Percentiles rank a stretch among this genome's conserved stretches.
phyloP scores from a whole-genome alignment of 345 rosid species.

The Boechera retrofracta region DNA sequence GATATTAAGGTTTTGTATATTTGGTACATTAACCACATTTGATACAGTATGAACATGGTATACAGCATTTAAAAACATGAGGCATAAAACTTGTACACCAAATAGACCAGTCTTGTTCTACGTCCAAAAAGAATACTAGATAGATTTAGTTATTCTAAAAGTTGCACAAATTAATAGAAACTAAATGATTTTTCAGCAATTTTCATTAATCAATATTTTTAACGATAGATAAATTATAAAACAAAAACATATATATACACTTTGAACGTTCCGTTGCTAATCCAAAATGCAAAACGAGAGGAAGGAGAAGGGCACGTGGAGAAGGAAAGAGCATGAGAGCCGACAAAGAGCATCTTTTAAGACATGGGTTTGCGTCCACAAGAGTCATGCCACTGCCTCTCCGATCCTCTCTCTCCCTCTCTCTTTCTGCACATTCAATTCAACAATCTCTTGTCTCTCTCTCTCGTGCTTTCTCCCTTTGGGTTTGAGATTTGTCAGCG shows the following conservation, averaged over 20 bases:
- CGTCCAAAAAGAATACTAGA: background rate
- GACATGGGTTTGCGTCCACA: conserved; percentile 54
- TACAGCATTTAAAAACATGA: background rate
- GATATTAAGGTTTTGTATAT: background rate
- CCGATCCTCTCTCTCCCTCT: conserved; percentile 24
- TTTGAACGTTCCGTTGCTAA: background rate
- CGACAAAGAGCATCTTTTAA: conserved; percentile 74
- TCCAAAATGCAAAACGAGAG: conserved; percentile 16
- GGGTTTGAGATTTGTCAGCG: conserved; percentile 71
- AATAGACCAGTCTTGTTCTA: background rate
- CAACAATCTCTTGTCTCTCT: conserved; percentile 39
- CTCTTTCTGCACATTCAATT: conserved; percentile 44
- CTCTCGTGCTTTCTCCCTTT: conserved; percentile 47
- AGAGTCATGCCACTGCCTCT: conserved; percentile 42
- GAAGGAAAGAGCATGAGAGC: conserved; percentile 48
- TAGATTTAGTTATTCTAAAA: background rate
- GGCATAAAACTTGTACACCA: background rate
- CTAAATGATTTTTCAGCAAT: background rate
- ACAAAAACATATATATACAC: background rate
- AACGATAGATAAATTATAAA: background rate
- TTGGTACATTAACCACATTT: background rate
- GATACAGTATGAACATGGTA: background rate
- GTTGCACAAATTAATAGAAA: background rate
- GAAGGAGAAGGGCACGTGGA: conserved; percentile 47
- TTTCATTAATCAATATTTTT: no score